phyloP scores from a whole-genome alignment of 257 asterid species.

The Solanum paucissectum region DNA sequence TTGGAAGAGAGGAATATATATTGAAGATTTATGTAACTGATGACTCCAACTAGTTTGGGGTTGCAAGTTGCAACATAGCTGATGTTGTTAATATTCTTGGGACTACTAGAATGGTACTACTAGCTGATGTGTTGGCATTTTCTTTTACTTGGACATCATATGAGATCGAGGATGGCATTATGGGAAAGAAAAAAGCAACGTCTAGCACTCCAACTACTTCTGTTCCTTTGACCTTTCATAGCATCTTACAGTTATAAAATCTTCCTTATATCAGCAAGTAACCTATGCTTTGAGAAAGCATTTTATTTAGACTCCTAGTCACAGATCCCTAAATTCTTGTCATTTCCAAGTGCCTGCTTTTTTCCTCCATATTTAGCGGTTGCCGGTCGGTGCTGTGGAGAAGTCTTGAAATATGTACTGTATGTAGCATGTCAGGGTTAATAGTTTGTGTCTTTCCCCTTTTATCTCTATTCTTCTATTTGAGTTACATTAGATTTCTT shows the following conservation, averaged over 20 bases:
- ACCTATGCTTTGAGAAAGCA: background rate
- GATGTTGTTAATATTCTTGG: background rate
- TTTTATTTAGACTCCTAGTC: background rate
- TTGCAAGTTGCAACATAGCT: background rate
- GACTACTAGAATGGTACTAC: background rate
- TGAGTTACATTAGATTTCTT: background rate
- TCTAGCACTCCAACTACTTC: background rate
- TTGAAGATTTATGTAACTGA: background rate
- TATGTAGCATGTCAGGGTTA: background rate
- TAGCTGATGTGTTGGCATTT: background rate
- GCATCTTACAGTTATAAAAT: background rate
- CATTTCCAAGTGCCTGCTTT: background rate
- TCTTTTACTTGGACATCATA: background rate
- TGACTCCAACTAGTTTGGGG: background rate
- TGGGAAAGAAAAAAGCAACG: background rate
- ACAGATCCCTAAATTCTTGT: background rate
- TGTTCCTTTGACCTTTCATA: background rate
- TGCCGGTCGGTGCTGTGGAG: background rate
- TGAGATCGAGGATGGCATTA: background rate
- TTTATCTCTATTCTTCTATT: background rate
- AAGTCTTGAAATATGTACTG: background rate
- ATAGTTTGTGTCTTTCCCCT: background rate
- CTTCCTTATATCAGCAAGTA: background rate
- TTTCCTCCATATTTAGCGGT: background rate
- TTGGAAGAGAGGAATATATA: background rate